phyloP scores from a whole-genome alignment of 257 asterid genomes.

The Solanum lignicaule region DNA sequence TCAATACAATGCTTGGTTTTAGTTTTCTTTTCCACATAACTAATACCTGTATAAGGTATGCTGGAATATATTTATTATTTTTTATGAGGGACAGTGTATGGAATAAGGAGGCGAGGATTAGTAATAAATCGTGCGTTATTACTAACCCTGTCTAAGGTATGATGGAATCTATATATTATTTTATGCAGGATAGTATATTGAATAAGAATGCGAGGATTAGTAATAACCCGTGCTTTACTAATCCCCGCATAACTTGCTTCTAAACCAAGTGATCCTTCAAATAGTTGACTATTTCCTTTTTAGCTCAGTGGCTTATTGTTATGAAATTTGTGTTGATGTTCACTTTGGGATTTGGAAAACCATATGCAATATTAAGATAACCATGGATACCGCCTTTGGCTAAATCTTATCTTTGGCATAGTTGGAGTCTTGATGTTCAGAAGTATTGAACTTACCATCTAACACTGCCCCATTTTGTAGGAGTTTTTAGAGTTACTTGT shows the following conservation, averaged over 20 bases:
- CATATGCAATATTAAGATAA: not conserved
- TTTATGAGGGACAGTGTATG: not conserved
- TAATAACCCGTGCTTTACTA: not conserved
- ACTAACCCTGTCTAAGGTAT: not conserved
- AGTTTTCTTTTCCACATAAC: not conserved
- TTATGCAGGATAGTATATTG: too few relatives aligned
- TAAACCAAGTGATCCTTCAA: not conserved
- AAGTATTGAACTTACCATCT: too few relatives aligned
- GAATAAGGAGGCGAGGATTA: not conserved
- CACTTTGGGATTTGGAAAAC: not conserved
- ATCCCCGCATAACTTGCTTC: not conserved
- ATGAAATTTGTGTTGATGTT: not conserved
- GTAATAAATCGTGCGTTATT: not conserved
- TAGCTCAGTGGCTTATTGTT: not conserved
- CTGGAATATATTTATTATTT: not conserved
- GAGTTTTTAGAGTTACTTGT: too few relatives aligned
- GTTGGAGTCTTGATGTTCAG: too few relatives aligned
- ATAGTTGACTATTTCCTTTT: not conserved
- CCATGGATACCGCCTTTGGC: not conserved
- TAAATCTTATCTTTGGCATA: not conserved
- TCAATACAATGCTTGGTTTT: not conserved
- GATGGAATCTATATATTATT: too few relatives aligned
- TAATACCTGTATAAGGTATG: not conserved
- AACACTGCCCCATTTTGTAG: too few relatives aligned
- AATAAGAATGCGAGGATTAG: not conserved